Conservation (phyloP, 352 stramenopile genomes). For the Globisporangium perplexum region DNA sequence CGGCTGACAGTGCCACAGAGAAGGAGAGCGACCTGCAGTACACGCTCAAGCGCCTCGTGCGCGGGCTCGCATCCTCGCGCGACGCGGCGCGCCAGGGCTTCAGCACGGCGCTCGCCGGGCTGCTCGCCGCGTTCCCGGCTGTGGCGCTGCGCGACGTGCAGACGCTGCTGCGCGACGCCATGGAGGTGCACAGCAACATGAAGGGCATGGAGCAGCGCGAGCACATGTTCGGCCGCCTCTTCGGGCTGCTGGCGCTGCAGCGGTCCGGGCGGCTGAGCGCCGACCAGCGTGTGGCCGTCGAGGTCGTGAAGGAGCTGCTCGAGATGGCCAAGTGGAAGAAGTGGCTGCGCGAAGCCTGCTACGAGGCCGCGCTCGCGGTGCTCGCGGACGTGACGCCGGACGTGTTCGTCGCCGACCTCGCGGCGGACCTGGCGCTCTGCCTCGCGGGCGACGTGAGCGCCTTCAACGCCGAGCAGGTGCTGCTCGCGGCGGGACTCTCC, state of each 20-base stretch:
- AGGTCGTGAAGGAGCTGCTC: constrained; percentile 33
- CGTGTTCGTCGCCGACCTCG: constrained; percentile 45
- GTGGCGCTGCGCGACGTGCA: constrained; percentile 47
- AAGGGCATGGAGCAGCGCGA: constrained; percentile 92
- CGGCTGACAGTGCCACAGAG: not conserved
- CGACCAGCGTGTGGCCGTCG: constrained; percentile 30
- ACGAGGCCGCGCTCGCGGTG: constrained; percentile 58
- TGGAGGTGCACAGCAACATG: constrained; percentile 79
- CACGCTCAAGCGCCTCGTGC: constrained; percentile 89
- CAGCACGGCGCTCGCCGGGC: constrained; percentile 67
- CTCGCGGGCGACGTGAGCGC: constrained; percentile 30
- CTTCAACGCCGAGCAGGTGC: constrained; percentile 78
- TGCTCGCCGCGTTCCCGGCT: constrained; percentile 49
- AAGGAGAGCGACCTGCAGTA: constrained; percentile 67
- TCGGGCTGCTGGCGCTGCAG: constrained; percentile 80
- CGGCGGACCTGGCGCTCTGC: constrained; percentile 19
- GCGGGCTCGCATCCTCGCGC: constrained; percentile 83
- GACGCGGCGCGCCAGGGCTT: constrained; percentile 89
- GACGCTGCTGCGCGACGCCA: constrained; percentile 57
- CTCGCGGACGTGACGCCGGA: constrained; percentile 41
- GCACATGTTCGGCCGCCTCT: constrained; percentile 88
- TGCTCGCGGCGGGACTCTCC: constrained; percentile 65
- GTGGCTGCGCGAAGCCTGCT: constrained; percentile 79
- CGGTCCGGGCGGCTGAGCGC: constrained; percentile 55
- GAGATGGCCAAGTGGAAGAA: constrained; percentile 75